Percentiles rank a stretch among this genome's conserved stretches.
Conservation (phyloP, 78 protist species). For the Dictyostelium firmibasis region DNA sequence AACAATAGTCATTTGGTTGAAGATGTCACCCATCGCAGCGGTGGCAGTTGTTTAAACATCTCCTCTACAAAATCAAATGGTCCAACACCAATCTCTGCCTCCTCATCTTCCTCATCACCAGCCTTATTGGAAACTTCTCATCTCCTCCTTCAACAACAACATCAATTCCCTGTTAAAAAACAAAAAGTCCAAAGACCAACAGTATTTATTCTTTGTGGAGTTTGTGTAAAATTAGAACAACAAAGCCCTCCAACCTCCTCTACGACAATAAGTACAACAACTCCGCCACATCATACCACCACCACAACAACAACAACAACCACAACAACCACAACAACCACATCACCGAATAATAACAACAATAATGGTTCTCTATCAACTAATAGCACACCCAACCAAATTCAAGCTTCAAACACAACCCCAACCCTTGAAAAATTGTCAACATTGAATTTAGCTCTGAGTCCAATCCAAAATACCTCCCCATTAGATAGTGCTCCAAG, state of each 20-base stretch:
- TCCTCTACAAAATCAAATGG: not conserved
- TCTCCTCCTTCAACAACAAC: not conserved
- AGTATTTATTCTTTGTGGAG: slow-evolving; percentile 18
- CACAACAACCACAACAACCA: not conserved
- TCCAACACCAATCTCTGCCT: slow-evolving; percentile 8
- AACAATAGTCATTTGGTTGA: not conserved
- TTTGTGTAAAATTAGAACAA: not conserved
- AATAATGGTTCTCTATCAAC: not conserved
- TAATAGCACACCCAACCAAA: not conserved
- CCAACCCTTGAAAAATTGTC: slow-evolving; percentile 5
- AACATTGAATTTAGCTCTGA: not conserved
- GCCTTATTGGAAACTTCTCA: slow-evolving; percentile 7
- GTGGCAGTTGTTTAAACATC: not conserved
- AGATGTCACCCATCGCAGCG: not conserved
- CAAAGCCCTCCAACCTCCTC: not conserved
- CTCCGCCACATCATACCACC: not conserved
- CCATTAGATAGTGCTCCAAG: not conserved
- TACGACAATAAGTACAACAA: not conserved
- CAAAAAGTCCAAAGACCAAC: slow-evolving; percentile 48
- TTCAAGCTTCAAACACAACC: not conserved
- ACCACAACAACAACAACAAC: not conserved
- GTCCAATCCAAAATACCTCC: not conserved
- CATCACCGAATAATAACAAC: not conserved
- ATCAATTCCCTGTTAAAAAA: slow-evolving; percentile 9
- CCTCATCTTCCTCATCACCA: slow-evolving; percentile 21